Evolutionary conservation across 768 basidiomycete genomes (phyloP), one percentile per base, ranked within the genome.

Genomic region (Leccinum subtestaceum): DNA sequence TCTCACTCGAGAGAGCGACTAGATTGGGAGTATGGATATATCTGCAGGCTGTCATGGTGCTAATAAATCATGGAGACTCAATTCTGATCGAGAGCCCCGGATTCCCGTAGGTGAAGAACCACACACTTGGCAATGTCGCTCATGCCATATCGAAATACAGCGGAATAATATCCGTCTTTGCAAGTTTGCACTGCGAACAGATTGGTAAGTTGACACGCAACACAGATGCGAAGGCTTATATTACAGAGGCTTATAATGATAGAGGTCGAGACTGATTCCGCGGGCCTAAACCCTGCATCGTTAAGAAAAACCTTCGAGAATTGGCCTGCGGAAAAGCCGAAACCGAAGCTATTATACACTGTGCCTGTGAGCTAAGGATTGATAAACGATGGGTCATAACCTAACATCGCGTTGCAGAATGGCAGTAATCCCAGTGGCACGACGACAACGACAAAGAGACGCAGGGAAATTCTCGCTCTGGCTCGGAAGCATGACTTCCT

Each of bases 341-440:
- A 84, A 66, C 91, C 90, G 1, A 90, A 84, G 70, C 75, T 88
- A 0, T 71, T 94, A 21, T 94, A 95, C 73, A 91, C 83, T 13
- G 84, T 91, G 27, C 85, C 82, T 5, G 86, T 86, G 68, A 49
- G 79, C 21, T 23, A 25, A 31, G 4, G 31, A 31, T 40, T 38
- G 29, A 23, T 9, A 19, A 5, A 23, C 36, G 8, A 17, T 43
- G 27, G 27, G 27, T 40, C 34, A 50, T 31, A 55, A 83, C 82
- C 7, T 43, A 27, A 52, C 56, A 43, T 3, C 9, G 15, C n/a
- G 50, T 57, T 31, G 8, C 58, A 87, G 84, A 85, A 86, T 62
- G 91, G 92, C 34, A 86, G 86, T 60, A 93, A 94, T 69, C 89
- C 89, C 3, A 87, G 87, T 5, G 92, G 91, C 4, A 84, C 62